These are phyloP conservation scores for Malbranchea zuffiana DNA, from an alignment of 2,329 filamentous ascomycete species.

Conservation along the genomic window DNA sequence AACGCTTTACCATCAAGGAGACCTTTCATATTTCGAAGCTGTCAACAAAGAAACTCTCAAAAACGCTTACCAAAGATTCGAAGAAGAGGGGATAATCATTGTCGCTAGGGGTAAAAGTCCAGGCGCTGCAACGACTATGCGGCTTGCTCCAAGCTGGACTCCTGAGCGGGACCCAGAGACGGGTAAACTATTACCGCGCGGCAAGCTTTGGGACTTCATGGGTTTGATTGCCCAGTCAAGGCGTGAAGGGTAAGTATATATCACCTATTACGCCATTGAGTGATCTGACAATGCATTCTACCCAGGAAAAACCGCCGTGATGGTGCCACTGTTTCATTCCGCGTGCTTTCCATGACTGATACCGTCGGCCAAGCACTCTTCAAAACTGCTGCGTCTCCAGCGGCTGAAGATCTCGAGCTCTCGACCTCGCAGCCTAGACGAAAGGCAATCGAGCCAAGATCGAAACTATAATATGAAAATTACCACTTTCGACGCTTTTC, in stretches of 20 bases:
- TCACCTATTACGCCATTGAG: background rate
- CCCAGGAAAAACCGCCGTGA: constrained; percentile 77
- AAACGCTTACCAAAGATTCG: constrained; percentile 78
- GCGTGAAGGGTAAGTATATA: constrained; percentile 56
- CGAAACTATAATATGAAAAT: constrained; percentile 2
- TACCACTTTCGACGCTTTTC: background rate
- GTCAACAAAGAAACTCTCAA: constrained; percentile 97
- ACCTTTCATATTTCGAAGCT: constrained; percentile 92
- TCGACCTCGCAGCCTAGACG: constrained; percentile 29
- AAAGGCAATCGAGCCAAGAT: constrained; percentile 26
- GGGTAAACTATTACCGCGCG: constrained; percentile 54
- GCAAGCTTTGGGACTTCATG: constrained; percentile 81
- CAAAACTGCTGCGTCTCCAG: constrained; percentile 21
- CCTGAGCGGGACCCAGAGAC: constrained; percentile 54
- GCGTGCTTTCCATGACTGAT: constrained; percentile 70
- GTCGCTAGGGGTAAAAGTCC: constrained; percentile 56
- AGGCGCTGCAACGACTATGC: constrained; percentile 38
- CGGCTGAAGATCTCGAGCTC: constrained; percentile 21
- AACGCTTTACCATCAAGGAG: constrained; percentile 93
- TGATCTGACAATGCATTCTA: background rate
- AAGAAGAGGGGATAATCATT: constrained; percentile 80
- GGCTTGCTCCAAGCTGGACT: constrained; percentile 63
- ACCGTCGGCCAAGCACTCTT: constrained; percentile 61
- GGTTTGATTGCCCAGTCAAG: constrained; percentile 74
- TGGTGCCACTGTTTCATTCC: constrained; percentile 71